Evolutionary conservation across 768 basidiomycete genomes (phyloP), one percentile per base, ranked within the genome.

Genomic region (Suillus brevipes): DNA sequence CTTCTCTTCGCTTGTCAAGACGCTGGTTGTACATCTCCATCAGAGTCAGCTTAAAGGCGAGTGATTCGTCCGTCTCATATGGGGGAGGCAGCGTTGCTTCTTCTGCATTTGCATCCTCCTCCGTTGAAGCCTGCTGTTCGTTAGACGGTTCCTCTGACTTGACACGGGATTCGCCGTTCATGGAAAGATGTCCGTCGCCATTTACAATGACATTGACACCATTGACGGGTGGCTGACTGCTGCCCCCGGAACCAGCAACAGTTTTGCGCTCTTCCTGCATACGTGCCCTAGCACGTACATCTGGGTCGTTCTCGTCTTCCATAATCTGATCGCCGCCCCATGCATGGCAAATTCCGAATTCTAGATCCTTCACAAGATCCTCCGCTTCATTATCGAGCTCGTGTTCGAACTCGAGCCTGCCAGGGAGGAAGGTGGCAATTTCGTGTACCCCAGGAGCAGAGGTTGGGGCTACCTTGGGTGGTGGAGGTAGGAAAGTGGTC

Each of bases 311-410:
- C 66, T 89, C 89, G 69, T 93, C 94, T 3, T 94, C 91, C 3
- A 83, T 78, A 62, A 90, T 88, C 68, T 89, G 81, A 71, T 93
- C 92, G 2, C 97, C 97, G 1, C 91, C 95, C 73, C 87, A 97
- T 38, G 88, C 85, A 23, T 85, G 81, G 66, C 94, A 94, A n/a
- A 95, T 79, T 2, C 94, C 97, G 70, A 98, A 98, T 74, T 99
- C 96, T 67, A 99, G 82, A 73, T 98, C 95, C 77, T 98, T 99
- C 68, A 98, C 90, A 2, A 94, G 78, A 71, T 96, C 90, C 74
- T 99, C 97, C 0, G 97, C 97, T 60, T 99, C 97, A 74, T 99
- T 97, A 73, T 98, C 96, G 6, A 94, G 79, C 77, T 99, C 97
- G 70, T 96, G 95, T 73, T 99, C 97, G 73, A 99, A 99, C 77